Conservation (phyloP, 2,329 filamentous ascomycete species). For the Fusarium sp. region DNA sequence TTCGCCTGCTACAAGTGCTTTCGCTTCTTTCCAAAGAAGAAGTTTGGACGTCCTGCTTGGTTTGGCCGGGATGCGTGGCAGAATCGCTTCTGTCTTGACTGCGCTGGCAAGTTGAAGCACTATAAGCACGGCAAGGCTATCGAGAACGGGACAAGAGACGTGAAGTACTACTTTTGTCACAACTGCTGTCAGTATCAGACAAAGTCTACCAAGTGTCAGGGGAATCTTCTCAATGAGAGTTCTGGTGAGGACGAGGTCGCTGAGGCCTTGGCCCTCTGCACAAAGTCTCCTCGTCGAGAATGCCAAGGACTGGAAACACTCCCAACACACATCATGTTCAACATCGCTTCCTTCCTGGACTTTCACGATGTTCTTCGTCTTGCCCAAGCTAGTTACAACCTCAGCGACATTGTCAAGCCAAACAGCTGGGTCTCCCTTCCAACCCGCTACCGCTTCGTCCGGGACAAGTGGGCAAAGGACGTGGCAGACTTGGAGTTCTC, state of each 20-base stretch:
- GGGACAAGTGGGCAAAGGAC: conserved; percentile 20
- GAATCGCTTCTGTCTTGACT: conserved; percentile 32
- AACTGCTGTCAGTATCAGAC: conserved; percentile 31
- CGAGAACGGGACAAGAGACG: not conserved
- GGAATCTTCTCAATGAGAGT: not conserved
- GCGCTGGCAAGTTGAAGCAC: conserved; percentile 9
- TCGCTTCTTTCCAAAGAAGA: conserved; percentile 20
- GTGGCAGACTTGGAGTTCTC: not conserved
- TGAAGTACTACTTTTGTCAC: conserved; percentile 39
- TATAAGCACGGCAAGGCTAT: conserved; percentile 9
- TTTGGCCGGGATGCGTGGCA: not conserved
- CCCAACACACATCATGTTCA: conserved; percentile 22
- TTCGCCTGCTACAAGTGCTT: conserved; percentile 35
- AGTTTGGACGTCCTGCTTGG: conserved; percentile 5
- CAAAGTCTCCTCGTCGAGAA: not conserved
- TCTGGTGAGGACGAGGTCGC: not conserved
- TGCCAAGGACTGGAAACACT: conserved; percentile 14
- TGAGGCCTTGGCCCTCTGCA: not conserved
- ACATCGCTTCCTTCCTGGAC: conserved; percentile 9
- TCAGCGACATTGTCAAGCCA: conserved; percentile 18
- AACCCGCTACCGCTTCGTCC: conserved; percentile 17
- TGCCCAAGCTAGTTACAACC: not conserved
- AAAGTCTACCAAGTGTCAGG: conserved; percentile 23
- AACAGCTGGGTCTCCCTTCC: conserved; percentile 25
- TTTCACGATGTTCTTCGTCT: conserved; percentile 22